Percentiles rank a stretch among this genome's conserved stretches.
Conservation (phyloP, 331 rosid genomes). For the Arachis monticola region DNA sequence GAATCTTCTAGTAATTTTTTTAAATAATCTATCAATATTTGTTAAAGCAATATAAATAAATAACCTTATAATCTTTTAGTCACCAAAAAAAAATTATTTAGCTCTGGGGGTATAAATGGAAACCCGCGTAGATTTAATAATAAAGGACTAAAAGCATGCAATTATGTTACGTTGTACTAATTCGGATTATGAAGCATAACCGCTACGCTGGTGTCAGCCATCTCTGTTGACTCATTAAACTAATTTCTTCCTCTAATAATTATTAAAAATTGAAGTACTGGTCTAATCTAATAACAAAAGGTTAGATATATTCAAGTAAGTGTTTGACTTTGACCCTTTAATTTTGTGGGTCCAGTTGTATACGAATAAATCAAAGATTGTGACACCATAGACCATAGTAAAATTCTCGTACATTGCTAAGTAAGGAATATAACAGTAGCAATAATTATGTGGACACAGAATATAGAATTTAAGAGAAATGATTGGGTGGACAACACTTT, state of each 20-base stretch:
- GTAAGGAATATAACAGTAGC: conserved; percentile 14
- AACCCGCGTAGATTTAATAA: neutral
- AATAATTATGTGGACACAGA: neutral
- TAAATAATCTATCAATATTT: neutral
- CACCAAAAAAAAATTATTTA: neutral
- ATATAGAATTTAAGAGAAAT: neutral
- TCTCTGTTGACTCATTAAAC: conserved; percentile 19
- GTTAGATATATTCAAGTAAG: no score
- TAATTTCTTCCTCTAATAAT: neutral
- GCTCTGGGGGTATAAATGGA: conserved; percentile 23
- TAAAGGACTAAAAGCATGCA: neutral
- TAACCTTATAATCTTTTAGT: conserved; percentile 6
- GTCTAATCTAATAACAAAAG: no score
- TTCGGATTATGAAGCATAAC: conserved; percentile 5
- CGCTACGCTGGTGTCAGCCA: neutral
- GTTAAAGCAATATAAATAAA: neutral
- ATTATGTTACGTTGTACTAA: no score
- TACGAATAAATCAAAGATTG: neutral
- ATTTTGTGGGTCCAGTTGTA: neutral
- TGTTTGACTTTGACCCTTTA: neutral
- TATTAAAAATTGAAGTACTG: neutral
- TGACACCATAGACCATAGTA: neutral
- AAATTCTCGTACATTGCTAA: conserved; percentile 11
- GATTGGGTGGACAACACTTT: conserved; percentile 36
- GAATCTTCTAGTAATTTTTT: neutral